Base-by-base conservation (phyloP, 139 green algal species). In the Ettlia oleoabundans region DNA sequence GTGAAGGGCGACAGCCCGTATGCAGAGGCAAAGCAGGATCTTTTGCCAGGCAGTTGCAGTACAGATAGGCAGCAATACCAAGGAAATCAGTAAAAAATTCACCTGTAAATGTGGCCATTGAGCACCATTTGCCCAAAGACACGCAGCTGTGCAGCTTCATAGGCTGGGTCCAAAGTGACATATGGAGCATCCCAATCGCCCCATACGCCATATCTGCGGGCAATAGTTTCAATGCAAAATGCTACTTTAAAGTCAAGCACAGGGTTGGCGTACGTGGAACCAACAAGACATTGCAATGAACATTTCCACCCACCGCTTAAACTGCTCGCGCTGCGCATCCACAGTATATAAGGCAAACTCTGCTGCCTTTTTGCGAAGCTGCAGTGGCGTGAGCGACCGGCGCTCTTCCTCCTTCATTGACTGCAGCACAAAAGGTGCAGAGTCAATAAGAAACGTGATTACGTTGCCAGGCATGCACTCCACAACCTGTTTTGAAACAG, bases 51-150 rank as follows among this genome's bases (percentile, higher is more conserved):
- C n/a, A n/a, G n/a, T n/a, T n/a, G n/a, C n/a, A n/a, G n/a, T n/a
- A n/a, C n/a, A n/a, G n/a, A n/a, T n/a, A n/a, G n/a, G n/a, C n/a
- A n/a, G n/a, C n/a, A n/a, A n/a, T n/a, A n/a, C n/a, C n/a, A n/a
- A n/a, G n/a, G n/a, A n/a, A n/a, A n/a, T n/a, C n/a, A n/a, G n/a
- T n/a, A n/a, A n/a, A 58, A 10, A 15, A 42, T 32, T 3, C 70
- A 67, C 71, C 94, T 67, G 88, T 98, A 98, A 88, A 99, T 98
- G 91, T 99, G 96, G 1, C 97, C 97, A 72, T 98, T 97, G 22
- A 98, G 85, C 32, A 98, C 91, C 97, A 99, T 99, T 72, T 91
- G 81, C 26, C 91, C 95, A 90, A 99, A 99, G 81, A 99, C 96
- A 9, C 74, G 82, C 82, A 98, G 86, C 92, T 98, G 95, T 4